A percentile compares a stretch with the other conserved stretches of the same genome.
Evolutionary conservation across 768 basidiomycete species (phyloP).

Genomic region (Mycena olivaceomarginata): DNA sequence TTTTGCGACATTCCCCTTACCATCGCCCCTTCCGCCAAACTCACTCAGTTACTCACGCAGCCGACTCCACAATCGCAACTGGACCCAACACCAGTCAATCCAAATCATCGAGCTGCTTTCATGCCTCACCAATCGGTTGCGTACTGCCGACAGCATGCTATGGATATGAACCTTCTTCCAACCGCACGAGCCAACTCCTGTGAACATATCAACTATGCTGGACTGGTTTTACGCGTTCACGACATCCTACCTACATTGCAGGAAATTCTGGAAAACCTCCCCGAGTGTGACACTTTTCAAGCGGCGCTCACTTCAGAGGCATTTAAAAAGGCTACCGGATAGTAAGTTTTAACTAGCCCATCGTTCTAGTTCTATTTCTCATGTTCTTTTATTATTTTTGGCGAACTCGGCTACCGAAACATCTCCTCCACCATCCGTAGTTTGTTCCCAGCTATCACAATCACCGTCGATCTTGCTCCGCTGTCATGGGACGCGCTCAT

Average conservation of each 20-base stretch:
- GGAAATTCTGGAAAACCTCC: not conserved
- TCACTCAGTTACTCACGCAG: not conserved
- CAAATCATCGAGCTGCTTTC: not conserved
- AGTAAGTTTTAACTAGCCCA: not conserved
- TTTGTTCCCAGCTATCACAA: too few relatives aligned
- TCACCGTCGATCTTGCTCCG: too few relatives aligned
- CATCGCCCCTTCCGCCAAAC: not conserved
- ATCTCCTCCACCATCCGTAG: too few relatives aligned
- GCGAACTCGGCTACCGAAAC: too few relatives aligned
- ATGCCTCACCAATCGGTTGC: not conserved
- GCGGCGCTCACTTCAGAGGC: not conserved
- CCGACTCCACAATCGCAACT: not conserved
- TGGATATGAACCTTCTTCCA: not conserved
- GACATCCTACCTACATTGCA: not conserved
- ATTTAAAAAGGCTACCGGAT: not conserved
- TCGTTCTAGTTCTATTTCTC: not conserved
- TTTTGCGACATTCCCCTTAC: not conserved
- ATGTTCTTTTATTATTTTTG: too few relatives aligned
- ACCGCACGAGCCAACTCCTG: not conserved
- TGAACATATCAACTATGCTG: not conserved
- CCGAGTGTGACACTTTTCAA: not conserved
- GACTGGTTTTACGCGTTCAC: not conserved
- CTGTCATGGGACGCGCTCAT: too few relatives aligned
- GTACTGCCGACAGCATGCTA: not conserved
- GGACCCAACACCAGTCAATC: not conserved